A percentile compares a stretch with the other conserved stretches of the same genome.
These are phyloP conservation scores for Astrephomene gubernaculifera DNA, from an alignment of 139 green algal genomes.

Conservation along the genomic window DNA sequence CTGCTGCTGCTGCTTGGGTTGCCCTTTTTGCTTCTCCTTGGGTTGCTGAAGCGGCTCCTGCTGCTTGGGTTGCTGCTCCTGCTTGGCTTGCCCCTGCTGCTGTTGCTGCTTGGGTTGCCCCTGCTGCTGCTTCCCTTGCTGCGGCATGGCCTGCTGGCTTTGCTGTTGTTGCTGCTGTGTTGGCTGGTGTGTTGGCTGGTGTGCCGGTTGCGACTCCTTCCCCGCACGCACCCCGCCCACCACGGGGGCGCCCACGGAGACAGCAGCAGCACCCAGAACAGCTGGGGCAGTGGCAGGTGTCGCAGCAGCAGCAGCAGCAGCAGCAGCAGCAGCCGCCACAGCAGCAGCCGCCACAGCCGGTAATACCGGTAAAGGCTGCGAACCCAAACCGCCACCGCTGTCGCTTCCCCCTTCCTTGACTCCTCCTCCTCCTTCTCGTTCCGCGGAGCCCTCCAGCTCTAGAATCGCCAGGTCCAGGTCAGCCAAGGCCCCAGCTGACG, in stretches of 20 bases:
- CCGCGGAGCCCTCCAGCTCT: too few species aligned
- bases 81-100: background rate
- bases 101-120: background rate
- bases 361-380: too few species aligned
- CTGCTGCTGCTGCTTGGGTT: too few species aligned
- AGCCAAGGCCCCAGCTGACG: background rate
- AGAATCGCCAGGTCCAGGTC: background rate
- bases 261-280: background rate
- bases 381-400: too few species aligned
- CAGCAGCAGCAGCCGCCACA: too few species aligned
- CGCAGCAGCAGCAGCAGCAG: too few species aligned
- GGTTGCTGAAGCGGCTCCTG: background rate
- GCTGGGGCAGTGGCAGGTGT: background rate
- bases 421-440: too few species aligned
- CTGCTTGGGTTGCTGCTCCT: background rate
- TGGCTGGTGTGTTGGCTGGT: too few species aligned
- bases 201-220: background rate
- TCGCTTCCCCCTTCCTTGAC: too few species aligned
- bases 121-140: background rate
- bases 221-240: background rate
- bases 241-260: background rate
- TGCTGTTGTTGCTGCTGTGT: background rate
- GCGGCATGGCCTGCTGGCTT: background rate
- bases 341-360: too few species aligned
- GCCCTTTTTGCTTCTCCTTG: background rate